Base-by-base conservation (phyloP, 2,329 filamentous ascomycete genomes). In the Talaromyces rugulosus region DNA sequence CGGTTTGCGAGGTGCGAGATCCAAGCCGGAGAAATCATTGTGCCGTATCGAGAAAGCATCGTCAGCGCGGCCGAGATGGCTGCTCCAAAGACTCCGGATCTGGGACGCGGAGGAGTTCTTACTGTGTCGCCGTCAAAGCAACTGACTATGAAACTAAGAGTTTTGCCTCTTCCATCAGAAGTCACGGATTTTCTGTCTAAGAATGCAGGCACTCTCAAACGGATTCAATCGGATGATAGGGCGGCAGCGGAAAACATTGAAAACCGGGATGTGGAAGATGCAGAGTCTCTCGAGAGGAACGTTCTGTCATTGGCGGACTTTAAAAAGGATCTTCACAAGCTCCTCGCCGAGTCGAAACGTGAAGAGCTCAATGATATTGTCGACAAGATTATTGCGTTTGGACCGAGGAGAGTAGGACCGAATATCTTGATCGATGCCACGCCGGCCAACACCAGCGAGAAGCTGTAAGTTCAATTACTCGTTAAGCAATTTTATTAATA, bases 1-100 rank as follows among this genome's bases (percentile, higher is more conserved):
- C 84, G 95, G 5, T 99, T 96, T 72, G 94, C 95, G 5, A 89
- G 87, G 66, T 98, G 96, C 72, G 94, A 98, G 67, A 93, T 99
- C 58, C 94, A 98, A 72, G 91, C 91, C 31, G 93, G 95, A 61
- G 91, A 91, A 51, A 91, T 95, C 1, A 98, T 99, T 64, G 95
- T 99, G 14, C 95, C 95, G 0, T 99, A 96, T 75, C 85, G 93
- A 61, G 95, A 99, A 78, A 95, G 92, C 0, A 96, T 96, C 62
- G 88, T 97, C 47, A 85, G 86, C 30, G 90, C 89, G 0, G 86
- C 92, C 42, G 95, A 99, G 75, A 99, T 99, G 95, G 88, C 92
- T 28, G 87, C 92, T 1, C 90, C 92, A 0, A 91, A 84, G 63
- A 91, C 96, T 75, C 89, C 93, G 66, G 91, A 96, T 12, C 82